phyloP scores from a whole-genome alignment of 1,284 basidiomycete genomes.

The Tilletia walkeri region DNA sequence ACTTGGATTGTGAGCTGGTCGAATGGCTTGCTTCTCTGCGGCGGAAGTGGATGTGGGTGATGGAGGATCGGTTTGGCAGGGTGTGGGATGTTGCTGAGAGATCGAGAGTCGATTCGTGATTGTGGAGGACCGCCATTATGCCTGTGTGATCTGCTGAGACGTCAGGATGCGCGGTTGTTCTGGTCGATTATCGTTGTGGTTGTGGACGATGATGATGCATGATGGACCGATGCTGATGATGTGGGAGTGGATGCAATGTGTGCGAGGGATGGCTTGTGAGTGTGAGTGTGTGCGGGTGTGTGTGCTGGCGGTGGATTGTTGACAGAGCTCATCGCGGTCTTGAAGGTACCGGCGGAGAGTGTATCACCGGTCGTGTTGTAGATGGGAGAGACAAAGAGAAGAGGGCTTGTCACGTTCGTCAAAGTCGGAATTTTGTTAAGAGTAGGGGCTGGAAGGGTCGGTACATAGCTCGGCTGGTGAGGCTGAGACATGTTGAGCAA shows the following conservation, averaged over 20 bases:
- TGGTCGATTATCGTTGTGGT: background rate
- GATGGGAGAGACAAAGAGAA: no score
- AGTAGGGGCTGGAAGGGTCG: no score
- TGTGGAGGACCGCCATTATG: background rate
- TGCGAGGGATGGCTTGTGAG: slow-evolving; percentile 14
- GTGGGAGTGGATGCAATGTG: no score
- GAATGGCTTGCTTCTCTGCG: no score
- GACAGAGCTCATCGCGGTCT: no score
- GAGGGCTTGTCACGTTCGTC: no score
- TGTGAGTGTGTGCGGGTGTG: background rate
- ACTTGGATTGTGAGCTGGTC: background rate
- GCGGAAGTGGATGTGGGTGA: background rate
- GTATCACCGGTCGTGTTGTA: no score
- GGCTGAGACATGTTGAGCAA: no score
- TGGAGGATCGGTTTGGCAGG: slow-evolving; percentile 1
- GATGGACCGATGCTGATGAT: background rate
- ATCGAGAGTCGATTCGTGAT: background rate
- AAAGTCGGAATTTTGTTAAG: no score
- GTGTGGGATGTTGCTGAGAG: slow-evolving; percentile 4
- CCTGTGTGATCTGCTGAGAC: background rate
- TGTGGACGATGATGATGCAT: background rate
- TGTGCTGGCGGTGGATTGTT: background rate
- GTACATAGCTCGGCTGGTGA: no score
- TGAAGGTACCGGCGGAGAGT: no score
- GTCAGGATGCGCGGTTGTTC: no score